Base-by-base conservation (phyloP, 371 early-diverging fungal species). In the Syncephalastrum sp. region DNA sequence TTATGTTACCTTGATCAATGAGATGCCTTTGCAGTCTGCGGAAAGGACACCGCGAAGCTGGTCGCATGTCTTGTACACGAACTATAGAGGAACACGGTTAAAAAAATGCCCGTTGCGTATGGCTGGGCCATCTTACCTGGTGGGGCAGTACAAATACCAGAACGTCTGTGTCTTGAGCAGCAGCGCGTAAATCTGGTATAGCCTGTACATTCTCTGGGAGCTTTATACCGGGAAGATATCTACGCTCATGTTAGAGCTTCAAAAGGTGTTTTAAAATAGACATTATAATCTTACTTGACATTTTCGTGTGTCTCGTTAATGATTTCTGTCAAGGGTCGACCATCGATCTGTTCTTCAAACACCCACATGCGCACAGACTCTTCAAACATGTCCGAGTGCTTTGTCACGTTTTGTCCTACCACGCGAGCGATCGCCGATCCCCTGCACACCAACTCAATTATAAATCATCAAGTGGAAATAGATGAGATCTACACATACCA, bases 131-230 rank as follows among this genome's bases (percentile, higher is more conserved):
- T 14, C 38, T 48, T 61, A 61, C 69, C 60, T 95, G 95, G 71
- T 97, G 98, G n/a, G 99, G 98, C 25, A 97, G 71, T 21, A 96
- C 96, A 70, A 99, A 92, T n/a, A 98, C 83, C n/a, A 98, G 76
- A 54, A 96, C 75, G 44, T 96, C 93, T 7, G 93, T 90, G 50
- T 79, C 92, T 41, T 78, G 58, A 49, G 87, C 88, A 1, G 91
- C 85, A 46, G 88, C 79, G 17, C 77, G 54, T 5, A 95, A 68
- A 60, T 93, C 88, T 1, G 96, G 81, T 42, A 81, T 79, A 19
- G 96, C 97, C 15, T 81, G 67, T 10, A 98, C 77, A 72, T 94
- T 98, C 21, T 78, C 70, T 0, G 98, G 96, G 45, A 99, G 74
- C 54, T 78, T 78, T 53, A 93, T 82, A 42, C 90, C 91, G 7